Base-by-base conservation (phyloP, 140 eudicot species). In the Erigeron philadelphicus region DNA sequence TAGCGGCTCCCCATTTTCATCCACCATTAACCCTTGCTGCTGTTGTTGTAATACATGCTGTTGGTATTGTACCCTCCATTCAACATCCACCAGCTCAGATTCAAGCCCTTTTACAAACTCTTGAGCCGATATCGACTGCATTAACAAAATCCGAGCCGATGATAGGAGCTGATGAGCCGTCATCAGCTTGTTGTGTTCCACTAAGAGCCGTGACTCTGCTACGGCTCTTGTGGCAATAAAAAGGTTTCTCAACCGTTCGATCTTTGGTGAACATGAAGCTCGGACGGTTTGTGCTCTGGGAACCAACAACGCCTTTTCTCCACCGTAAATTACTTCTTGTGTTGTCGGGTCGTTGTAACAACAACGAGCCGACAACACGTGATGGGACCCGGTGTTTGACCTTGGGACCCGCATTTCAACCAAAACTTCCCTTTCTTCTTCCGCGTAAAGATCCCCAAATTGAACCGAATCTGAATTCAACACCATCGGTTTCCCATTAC, bases 361-460 rank as follows among this genome's bases (percentile, higher is more conserved):
- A 42, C 87, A 84, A 17, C 82, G 71, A 49, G 83, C 90, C 0
- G 95, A 84, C 68, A 93, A 38, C 15, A 89, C 96, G 55, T 88
- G 92, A 78, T 89, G 96, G 19, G 84, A 72, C 74, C 84, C 92
- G 0, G n/a, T 44, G 15, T 68, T 76, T 7, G 84, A 58, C 31
- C 57, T 43, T 1, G 95, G 95, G 58, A 86, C 94, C 77, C 88
- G 58, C 9, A 93, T 35, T 43, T 93, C 98, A 7, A 93, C 74
- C 1, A 93, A 75, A 0, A 89, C 64, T 46, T 89, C 96, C 40
- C 86, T 81, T 70, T 89, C 98, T 47, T 93, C 98, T 56, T 87
- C 98, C 1, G 95, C 98, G 76, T 89, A 89, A 6, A 89, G 73
- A 74, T 93, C 90, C 0, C 98, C 98, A 0, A 93, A 47, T 15